Percentiles rank a stretch among this genome's conserved stretches.
phyloP scores from a whole-genome alignment of 768 basidiomycete genomes.

The Lentinula sp. region DNA sequence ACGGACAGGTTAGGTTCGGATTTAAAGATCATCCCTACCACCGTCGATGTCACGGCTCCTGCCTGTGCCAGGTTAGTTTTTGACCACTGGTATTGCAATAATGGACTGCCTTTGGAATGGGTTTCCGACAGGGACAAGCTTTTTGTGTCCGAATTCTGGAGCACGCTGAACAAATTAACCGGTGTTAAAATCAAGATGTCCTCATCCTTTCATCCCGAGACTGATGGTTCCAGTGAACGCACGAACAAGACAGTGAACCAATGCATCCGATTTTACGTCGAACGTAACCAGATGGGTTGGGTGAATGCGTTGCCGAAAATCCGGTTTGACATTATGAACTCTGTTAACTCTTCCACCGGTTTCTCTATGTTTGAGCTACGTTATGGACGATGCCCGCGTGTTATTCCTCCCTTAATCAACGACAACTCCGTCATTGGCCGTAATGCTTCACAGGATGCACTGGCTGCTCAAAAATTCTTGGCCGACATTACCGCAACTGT shows the following conservation, averaged over 20 bases:
- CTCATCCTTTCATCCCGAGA: slow-evolving; percentile 27
- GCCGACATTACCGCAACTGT: background rate
- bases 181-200: slow-evolving; percentile 24
- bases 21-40: slow-evolving; percentile 10
- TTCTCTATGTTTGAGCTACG: slow-evolving; percentile 21
- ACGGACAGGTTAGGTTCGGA: background rate
- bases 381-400: slow-evolving; percentile 12
- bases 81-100: slow-evolving; percentile 17
- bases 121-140: slow-evolving; percentile 23
- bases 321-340: slow-evolving; percentile 20
- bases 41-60: slow-evolving; percentile 5
- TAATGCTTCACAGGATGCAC: background rate
- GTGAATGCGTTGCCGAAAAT: background rate
- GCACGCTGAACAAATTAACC: slow-evolving; percentile 10
- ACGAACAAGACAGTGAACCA: slow-evolving; percentile 23
- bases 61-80: slow-evolving; percentile 13
- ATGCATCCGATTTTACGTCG: slow-evolving; percentile 17
- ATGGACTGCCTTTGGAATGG: slow-evolving; percentile 19
- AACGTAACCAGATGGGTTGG: slow-evolving; percentile 18
- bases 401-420: slow-evolving; percentile 10
- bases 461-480: background rate
- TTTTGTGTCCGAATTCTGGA: slow-evolving; percentile 26
- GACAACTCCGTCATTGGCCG: too few species aligned
- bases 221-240: slow-evolving; percentile 24
- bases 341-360: slow-evolving; percentile 19